phyloP scores from a whole-genome alignment of 495 filamentous ascomycete genomes.

The Podospora appendiculata region DNA sequence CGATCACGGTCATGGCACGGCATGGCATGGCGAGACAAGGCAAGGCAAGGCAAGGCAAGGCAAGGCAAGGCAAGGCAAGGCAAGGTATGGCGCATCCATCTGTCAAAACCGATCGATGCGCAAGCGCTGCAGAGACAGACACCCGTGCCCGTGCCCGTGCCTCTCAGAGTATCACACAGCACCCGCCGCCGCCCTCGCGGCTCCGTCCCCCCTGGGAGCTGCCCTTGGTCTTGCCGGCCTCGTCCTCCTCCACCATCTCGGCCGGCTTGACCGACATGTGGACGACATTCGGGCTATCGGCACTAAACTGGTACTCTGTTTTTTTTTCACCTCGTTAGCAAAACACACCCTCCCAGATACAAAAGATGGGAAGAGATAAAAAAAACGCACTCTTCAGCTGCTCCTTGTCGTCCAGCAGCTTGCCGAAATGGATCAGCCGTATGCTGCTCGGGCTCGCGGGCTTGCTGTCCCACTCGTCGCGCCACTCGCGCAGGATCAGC shows the following conservation, averaged over 20 bases:
- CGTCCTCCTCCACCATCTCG: constrained; percentile 80
- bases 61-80: no score
- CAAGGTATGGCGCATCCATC: no score
- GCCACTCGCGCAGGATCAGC: constrained; percentile 84
- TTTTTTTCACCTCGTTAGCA: background rate
- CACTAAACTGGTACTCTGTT: constrained; percentile 70
- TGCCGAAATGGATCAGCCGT: constrained; percentile 80
- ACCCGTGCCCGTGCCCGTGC: no score
- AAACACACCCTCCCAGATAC: background rate
- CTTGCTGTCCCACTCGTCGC: constrained; percentile 80
- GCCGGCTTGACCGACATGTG: constrained; percentile 91
- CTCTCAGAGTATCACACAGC: constrained; percentile 67
- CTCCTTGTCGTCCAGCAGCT: constrained; percentile 79
- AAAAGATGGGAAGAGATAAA: background rate
- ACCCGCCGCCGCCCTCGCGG: constrained; percentile 61
- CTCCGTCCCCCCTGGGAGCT: constrained; percentile 50
- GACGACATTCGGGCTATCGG: constrained; percentile 67
- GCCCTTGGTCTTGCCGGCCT: constrained; percentile 64
- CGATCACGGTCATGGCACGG: no score
- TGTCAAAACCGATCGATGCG: no score
- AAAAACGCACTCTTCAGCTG: constrained; percentile 46
- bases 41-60: no score
- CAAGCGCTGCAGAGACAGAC: no score
- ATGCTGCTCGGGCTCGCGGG: constrained; percentile 79
- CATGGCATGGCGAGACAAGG: no score